Percentiles rank a stretch among this genome's conserved stretches.
Evolutionary conservation across 1,284 basidiomycete species (phyloP).

Genomic region (Apiotrichum montevideense): DNA sequence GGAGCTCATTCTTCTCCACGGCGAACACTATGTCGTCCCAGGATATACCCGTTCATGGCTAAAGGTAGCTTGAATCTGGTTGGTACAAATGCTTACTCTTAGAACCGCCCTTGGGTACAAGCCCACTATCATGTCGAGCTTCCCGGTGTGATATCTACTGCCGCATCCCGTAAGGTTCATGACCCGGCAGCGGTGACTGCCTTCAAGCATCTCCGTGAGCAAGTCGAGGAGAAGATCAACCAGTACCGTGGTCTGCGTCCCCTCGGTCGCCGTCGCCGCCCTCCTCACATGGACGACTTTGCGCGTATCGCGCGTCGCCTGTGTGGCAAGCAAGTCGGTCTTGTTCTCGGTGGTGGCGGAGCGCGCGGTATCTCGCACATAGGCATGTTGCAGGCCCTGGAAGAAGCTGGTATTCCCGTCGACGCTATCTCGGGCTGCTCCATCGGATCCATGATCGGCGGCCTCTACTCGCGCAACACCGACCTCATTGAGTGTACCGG

Average conservation of each 20-base stretch:
- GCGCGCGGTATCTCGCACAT: slow-evolving; percentile 92
- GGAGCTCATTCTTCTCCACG: slow-evolving; percentile 89
- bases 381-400: slow-evolving; percentile 79
- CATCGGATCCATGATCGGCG: slow-evolving; percentile 94
- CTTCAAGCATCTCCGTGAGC: slow-evolving; percentile 67
- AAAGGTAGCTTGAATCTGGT: slow-evolving; percentile 55
- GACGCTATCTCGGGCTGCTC: slow-evolving; percentile 80
- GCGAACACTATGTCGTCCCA: slow-evolving; percentile 78
- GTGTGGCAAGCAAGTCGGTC: slow-evolving; percentile 86
- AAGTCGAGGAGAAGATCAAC: slow-evolving; percentile 80
- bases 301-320: slow-evolving; percentile 82
- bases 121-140: slow-evolving; percentile 45
- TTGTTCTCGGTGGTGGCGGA: slow-evolving; percentile 93
- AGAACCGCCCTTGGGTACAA: slow-evolving; percentile 85
- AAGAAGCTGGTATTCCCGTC: slow-evolving; percentile 87
- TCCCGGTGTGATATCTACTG: slow-evolving; percentile 53
- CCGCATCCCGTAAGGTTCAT: slow-evolving; percentile 57
- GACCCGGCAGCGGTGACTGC: slow-evolving; percentile 86
- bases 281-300: slow-evolving; percentile 84
- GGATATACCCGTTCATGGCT: slow-evolving; percentile 96
- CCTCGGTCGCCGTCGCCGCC: slow-evolving; percentile 64
- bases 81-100: neutral
- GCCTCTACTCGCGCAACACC: slow-evolving; percentile 88
- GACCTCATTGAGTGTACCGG: slow-evolving; percentile 81
- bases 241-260: slow-evolving; percentile 70